These are phyloP conservation scores for Pleurostoma richardsiae DNA, from an alignment of 2,329 filamentous ascomycete genomes.

Conservation along the genomic window DNA sequence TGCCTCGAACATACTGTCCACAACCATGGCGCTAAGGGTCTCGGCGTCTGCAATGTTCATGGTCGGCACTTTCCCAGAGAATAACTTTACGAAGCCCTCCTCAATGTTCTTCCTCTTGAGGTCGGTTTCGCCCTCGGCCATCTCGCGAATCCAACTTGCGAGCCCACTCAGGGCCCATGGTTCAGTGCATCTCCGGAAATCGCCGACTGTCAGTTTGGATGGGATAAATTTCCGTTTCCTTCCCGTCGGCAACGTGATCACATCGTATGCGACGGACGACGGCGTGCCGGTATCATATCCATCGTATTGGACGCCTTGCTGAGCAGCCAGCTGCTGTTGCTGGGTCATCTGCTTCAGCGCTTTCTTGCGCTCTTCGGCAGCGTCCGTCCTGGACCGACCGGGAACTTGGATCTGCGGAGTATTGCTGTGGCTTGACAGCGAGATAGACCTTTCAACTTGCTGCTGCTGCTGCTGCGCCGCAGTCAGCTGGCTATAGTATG, in stretches of 20 bases:
- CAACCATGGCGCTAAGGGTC: constrained; percentile 70
- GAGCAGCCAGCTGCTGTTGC: constrained; percentile 45
- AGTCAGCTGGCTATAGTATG: constrained; percentile 29
- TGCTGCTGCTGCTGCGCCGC: constrained; percentile 36
- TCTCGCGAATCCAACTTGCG: constrained; percentile 76
- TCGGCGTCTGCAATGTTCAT: constrained; percentile 99
- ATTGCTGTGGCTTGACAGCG: constrained; percentile 74
- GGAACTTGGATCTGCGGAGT: constrained; percentile 75
- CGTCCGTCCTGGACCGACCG: constrained; percentile 91
- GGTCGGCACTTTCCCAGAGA: constrained; percentile 91
- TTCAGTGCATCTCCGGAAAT: constrained; percentile 80
- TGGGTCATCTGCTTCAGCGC: constrained; percentile 24
- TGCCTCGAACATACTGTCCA: constrained; percentile 73
- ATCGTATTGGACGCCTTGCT: constrained; percentile 47
- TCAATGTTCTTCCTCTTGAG: constrained; percentile 79
- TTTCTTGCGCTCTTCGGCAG: constrained; percentile 63
- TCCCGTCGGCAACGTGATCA: constrained; percentile 76
- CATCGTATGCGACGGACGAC: constrained; percentile 64
- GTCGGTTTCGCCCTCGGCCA: constrained; percentile 89
- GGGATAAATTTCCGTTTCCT: constrained; percentile 81
- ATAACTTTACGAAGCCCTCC: constrained; percentile 82
- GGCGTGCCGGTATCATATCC: constrained; percentile 51
- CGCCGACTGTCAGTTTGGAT: constrained; percentile 71
- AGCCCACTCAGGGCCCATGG: constrained; percentile 94
- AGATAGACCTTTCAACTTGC: constrained; percentile 68